Base-by-base conservation (phyloP, 768 basidiomycete genomes). In the Naganishia kalamii region DNA sequence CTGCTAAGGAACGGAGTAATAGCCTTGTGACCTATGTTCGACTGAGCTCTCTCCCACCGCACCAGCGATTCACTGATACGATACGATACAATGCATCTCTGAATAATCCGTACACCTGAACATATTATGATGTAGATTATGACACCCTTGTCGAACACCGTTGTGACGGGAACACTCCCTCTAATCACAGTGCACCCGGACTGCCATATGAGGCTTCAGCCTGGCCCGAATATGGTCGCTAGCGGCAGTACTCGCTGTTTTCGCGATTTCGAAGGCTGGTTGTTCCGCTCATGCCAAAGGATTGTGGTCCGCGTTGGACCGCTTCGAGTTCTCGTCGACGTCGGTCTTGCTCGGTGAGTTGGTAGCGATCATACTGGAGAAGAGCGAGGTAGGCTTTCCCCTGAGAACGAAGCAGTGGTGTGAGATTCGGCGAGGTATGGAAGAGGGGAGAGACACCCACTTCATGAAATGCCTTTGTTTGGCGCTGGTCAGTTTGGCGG, bases 391-490 rank as follows among this genome's bases (percentile, higher is more conserved):
- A 12, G 61, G 61, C 32, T 62, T 62, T 23, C 61, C 61, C 30
- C 61, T 62, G 33, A 33, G 50, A 6, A 21, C 12, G 30, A 27
- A 29, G 33, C 29, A 50, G 41, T 50, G 13, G 25, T 21, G 21
- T 21, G 19, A 33, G 48, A 2, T 15, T 13, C 13, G 29, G 3
- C 29, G 6, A 6, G 25, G 32, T 5, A 17, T 23, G 6, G 25
- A 33, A 61, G 60, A 25, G n/a, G n/a, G n/a, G n/a, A 37, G 61
- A 74, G 75, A 65, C 61, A 78, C 78, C 19, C 43, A 44, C 43
- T 78, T 79, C 65, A 68, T 67, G 62, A 79, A 79, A 70, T 79
- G 77, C 60, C 73, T 72, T 68, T 78, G 76, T 68, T 79, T 79
- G 27, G 77, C 71, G 43, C 72, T 73, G 54, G 67, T 75, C 44